Evolutionary conservation across 2,329 filamentous ascomycete genomes (phyloP), one percentile per base, ranked within the genome.

Genomic region (Clonostachys chloroleuca): DNA sequence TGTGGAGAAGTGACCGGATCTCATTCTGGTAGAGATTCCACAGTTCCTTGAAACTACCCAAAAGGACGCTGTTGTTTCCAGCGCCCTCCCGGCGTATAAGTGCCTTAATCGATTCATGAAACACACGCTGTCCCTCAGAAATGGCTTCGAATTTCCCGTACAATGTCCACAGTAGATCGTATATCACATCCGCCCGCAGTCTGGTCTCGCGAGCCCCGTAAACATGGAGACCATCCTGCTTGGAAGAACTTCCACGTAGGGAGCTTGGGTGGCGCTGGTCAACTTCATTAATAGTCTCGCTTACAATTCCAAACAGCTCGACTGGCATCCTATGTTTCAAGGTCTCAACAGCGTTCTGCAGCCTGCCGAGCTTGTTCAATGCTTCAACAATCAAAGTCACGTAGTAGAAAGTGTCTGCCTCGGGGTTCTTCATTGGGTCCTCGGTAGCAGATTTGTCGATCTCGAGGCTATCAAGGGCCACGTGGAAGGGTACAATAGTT

Each of bases 1-100:
- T 95, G 66, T 97, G 94, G 48, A 99, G 73, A 13, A 99, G 73
- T 6, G 92, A 95, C 40, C 92, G 83, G 54, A 99, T 97, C 75
- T 99, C 94, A 66, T 95, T 97, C 62, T 99, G 94, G 59, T 96
- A 92, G 8, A 99, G 74, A 61, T 96, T 96, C 95, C 95, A 99
- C 39, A 99, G 72, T 68, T 97, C 94, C 60, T 92, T 94, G 68
- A 99, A 99, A 47, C 91, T 91, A 47, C 90, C 85, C 6, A 90
- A 85, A 44, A 97, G 76, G 1, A 81, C 77, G 39, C 72, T 78
- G 56, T 81, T 71, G 72, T 86, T 73, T 64, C 83, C 66, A 14
- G 74, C 73, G 5, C 87, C 87, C 60, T 97, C 92, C 44, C 95
- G 83, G 52, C 86, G 83, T 46, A 92, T 83, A 49, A 99, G 88